These are phyloP conservation scores for Alternaria alternata DNA, from an alignment of 2,329 filamentous ascomycete species.

Conservation along the genomic window DNA sequence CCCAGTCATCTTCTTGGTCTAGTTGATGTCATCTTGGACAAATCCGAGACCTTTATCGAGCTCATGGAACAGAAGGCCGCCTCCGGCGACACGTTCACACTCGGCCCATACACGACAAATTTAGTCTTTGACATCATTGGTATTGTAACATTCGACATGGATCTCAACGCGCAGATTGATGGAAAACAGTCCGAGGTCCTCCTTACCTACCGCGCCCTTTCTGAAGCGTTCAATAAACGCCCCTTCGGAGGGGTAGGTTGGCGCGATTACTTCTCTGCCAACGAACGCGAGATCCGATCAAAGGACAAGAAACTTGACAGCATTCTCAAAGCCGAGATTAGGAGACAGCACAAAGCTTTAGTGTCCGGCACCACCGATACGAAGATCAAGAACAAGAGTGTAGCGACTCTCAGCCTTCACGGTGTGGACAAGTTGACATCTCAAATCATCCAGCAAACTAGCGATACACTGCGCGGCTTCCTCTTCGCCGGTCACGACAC, in stretches of 20 bases:
- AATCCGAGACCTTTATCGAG: conserved; percentile 32
- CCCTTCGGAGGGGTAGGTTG: conserved; percentile 18
- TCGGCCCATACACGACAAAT: conserved; percentile 26
- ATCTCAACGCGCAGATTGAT: conserved; percentile 26
- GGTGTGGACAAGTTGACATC: conserved; percentile 22
- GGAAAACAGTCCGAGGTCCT: conserved; percentile 22
- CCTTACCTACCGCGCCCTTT: conserved; percentile 27
- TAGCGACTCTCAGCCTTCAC: conserved; percentile 24
- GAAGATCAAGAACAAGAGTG: conserved; percentile 9
- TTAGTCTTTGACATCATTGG: conserved; percentile 34
- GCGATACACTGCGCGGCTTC: conserved; percentile 48
- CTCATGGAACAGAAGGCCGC: conserved; percentile 26
- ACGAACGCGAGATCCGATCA: conserved; percentile 21
- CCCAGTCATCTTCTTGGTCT: conserved; percentile 23
- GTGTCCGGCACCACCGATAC: not conserved
- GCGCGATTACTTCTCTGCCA: conserved; percentile 25
- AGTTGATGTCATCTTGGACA: conserved; percentile 36
- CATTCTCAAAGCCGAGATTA: conserved; percentile 26
- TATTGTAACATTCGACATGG: conserved; percentile 27
- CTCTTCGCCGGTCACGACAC: conserved; percentile 48
- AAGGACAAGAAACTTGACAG: conserved; percentile 22
- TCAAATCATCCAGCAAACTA: conserved; percentile 40
- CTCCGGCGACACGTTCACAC: conserved; percentile 14
- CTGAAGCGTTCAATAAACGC: conserved; percentile 26
- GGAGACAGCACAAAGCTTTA: conserved; percentile 15